Conservation (phyloP, 441 rosid genomes). For the Pelargonium citronellum region DNA sequence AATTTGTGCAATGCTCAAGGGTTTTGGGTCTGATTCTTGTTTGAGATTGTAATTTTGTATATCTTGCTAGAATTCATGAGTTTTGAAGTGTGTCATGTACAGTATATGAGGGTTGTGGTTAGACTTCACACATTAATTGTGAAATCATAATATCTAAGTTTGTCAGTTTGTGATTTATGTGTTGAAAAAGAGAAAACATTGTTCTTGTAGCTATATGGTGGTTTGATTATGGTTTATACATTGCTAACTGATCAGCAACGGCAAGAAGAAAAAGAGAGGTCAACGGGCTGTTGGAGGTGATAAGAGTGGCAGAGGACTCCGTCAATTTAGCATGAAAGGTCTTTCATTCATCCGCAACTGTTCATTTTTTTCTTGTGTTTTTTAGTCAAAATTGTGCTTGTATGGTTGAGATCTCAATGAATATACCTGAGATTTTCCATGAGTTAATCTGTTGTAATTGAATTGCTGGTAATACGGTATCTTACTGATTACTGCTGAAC, state of each 20-base stretch:
- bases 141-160: not conserved
- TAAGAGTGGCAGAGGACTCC: constrained; percentile 91
- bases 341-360: constrained; percentile 10
- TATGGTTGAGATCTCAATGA: not conserved
- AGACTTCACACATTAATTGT: not conserved
- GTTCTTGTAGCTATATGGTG: constrained; percentile 2
- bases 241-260: constrained; percentile 26
- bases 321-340: constrained; percentile 99
- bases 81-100: not conserved
- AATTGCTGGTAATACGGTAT: not conserved
- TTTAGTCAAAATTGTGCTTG: not conserved
- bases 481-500: constrained; percentile 18
- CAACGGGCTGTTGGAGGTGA: constrained; percentile 80
- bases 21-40: constrained; percentile 7
- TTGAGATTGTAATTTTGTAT: not conserved
- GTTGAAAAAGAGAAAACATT: not conserved
- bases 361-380: not conserved
- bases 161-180: not conserved
- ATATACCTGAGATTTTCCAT: not conserved
- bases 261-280: constrained; percentile 82
- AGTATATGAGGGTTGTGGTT: not conserved
- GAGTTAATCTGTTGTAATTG: not conserved
- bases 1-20: constrained; percentile 8
- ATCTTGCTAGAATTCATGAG: not conserved
- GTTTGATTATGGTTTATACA: not conserved